phyloP scores from a whole-genome alignment of 805 yeast species.

The Wickerhamiella dianesei region DNA sequence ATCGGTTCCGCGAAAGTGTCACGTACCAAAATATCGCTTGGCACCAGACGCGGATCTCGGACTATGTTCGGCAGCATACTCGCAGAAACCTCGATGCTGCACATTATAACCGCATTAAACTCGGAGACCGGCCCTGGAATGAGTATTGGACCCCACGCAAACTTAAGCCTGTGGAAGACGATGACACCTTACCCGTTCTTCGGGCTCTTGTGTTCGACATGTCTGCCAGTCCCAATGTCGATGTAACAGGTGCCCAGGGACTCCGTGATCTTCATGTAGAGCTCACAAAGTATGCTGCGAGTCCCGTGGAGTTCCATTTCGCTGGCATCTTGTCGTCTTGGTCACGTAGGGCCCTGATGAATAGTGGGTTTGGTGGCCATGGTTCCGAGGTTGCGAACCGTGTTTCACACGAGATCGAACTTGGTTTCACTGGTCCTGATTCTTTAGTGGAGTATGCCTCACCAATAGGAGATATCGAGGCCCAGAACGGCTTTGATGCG shows the following conservation, averaged over 20 bases:
- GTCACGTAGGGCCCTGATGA: slow-evolving; percentile 63
- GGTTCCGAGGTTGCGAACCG: slow-evolving; percentile 16
- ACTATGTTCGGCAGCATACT: slow-evolving; percentile 49
- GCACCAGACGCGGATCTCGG: slow-evolving; percentile 56
- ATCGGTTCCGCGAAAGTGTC: slow-evolving; percentile 67
- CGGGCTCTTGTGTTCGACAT: slow-evolving; percentile 70
- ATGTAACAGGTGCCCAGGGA: slow-evolving; percentile 67
- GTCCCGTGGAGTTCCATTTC: slow-evolving; percentile 81
- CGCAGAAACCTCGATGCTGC: slow-evolving; percentile 27
- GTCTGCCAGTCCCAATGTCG: slow-evolving; percentile 59
- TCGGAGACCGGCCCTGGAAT: slow-evolving; percentile 76
- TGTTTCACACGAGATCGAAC: background rate
- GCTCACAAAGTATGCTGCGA: slow-evolving; percentile 60
- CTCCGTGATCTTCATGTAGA: slow-evolving; percentile 64
- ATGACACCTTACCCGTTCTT: slow-evolving; percentile 50
- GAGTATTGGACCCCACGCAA: slow-evolving; percentile 55
- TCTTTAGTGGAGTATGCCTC: background rate
- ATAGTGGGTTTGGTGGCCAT: slow-evolving; percentile 37
- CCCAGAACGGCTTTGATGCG: slow-evolving; percentile 1
- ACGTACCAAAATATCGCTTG: slow-evolving; percentile 68
- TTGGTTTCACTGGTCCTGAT: background rate
- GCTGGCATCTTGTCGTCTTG: slow-evolving; percentile 75
- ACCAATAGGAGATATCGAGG: background rate
- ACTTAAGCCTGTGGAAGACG: slow-evolving; percentile 16
- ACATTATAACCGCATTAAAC: slow-evolving; percentile 32